Percentiles rank a stretch among this genome's conserved stretches.
Conservation (phyloP, 495 filamentous ascomycete genomes). For the Aspergillus biplanus region DNA sequence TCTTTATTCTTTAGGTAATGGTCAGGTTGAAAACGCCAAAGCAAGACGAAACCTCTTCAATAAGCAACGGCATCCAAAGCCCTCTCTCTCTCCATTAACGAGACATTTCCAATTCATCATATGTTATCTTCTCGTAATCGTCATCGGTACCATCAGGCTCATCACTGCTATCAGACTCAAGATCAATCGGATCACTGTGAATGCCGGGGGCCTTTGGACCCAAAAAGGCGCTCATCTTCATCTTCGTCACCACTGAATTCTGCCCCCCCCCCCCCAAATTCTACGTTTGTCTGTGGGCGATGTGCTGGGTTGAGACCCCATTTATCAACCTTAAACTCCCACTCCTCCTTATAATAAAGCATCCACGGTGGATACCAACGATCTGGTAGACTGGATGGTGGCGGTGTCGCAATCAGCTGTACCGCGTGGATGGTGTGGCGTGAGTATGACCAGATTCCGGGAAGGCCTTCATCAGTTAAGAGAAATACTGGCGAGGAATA, state of each 20-base stretch:
- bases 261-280: neutral
- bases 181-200: neutral
- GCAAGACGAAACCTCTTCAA: no score
- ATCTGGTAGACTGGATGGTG: neutral
- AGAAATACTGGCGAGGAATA: neutral
- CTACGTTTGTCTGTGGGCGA: neutral
- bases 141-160: neutral
- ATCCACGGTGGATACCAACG: neutral
- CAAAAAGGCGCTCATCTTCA: neutral
- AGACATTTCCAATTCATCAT: neutral
- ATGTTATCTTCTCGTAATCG: neutral
- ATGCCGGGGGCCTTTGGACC: neutral
- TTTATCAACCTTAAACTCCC: neutral
- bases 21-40: no score
- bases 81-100: neutral
- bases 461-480: neutral
- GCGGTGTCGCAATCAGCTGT: neutral
- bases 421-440: neutral
- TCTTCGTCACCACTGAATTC: neutral
- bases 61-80: neutral
- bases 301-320: neutral
- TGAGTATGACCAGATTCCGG: neutral
- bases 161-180: neutral
- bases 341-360: neutral
- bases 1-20: no score